Evolutionary conservation across 2,329 filamentous ascomycete genomes (phyloP).

Genomic region (Balansia obtecta): DNA sequence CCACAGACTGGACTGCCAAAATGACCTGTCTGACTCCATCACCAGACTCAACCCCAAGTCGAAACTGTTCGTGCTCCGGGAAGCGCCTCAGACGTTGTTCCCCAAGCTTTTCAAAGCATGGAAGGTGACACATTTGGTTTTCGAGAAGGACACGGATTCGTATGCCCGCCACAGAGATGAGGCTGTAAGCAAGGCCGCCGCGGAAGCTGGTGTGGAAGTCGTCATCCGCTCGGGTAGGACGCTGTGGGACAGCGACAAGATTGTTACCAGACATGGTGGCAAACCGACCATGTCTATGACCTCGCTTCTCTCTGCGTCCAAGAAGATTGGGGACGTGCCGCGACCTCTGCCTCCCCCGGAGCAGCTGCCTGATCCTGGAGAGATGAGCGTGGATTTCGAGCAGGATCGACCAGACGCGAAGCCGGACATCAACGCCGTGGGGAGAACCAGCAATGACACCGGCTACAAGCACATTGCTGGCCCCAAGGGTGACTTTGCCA

Average conservation of each 20-base stretch:
- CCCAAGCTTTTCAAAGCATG: constrained; percentile 62
- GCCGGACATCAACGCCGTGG: constrained; percentile 48
- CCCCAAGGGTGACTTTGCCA: constrained; percentile 53
- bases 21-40: constrained; percentile 54
- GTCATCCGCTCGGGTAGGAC: constrained; percentile 54
- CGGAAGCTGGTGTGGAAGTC: constrained; percentile 54
- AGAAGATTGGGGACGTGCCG: constrained; percentile 49
- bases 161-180: constrained; percentile 56
- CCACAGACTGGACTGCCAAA: constrained; percentile 56
- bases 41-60: constrained; percentile 57
- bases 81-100: constrained; percentile 58
- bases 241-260: constrained; percentile 59
- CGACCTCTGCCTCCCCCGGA: constrained; percentile 48
- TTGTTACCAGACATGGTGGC: constrained; percentile 51
- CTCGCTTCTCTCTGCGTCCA: constrained; percentile 51
- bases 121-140: constrained; percentile 64
- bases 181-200: constrained; percentile 44
- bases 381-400: constrained; percentile 46
- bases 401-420: constrained; percentile 36
- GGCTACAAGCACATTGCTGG: constrained; percentile 52
- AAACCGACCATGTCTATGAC: constrained; percentile 65
- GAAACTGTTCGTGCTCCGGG: constrained; percentile 59
- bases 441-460: constrained; percentile 40
- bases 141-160: constrained; percentile 67
- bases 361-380: constrained; percentile 50